Percentiles rank a stretch among this genome's conserved stretches.
Evolutionary conservation across 441 rosid genomes (phyloP).

Genomic region (Euphorbia schlechtendalii): DNA sequence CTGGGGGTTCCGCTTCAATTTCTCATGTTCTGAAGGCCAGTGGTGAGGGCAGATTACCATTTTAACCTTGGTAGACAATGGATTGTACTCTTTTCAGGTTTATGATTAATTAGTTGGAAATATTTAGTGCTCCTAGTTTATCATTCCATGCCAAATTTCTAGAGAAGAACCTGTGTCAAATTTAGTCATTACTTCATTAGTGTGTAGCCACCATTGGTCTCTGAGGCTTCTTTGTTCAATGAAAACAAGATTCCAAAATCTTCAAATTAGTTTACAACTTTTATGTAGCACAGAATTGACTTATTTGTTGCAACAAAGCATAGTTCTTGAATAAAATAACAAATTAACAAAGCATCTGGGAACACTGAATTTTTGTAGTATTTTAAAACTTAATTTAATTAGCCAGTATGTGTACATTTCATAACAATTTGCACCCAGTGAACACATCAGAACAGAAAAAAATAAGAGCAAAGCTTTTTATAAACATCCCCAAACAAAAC

Average conservation of each 20-base stretch:
- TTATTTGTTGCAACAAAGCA: background rate
- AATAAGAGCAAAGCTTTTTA: constrained; percentile 8
- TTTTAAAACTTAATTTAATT: background rate
- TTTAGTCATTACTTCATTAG: background rate
- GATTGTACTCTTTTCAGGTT: constrained; percentile 31
- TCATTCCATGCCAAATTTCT: constrained; percentile 1
- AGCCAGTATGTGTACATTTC: background rate
- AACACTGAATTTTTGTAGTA: background rate
- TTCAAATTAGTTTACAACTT: background rate
- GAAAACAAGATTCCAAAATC: background rate
- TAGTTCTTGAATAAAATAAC: background rate
- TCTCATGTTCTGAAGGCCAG: constrained; percentile 23
- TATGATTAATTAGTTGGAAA: constrained; percentile 16
- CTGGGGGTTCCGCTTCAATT: constrained; percentile 22
- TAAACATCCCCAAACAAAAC: constrained; percentile 17
- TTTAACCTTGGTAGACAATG: constrained; percentile 22
- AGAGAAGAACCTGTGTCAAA: background rate
- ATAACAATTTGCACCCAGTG: constrained; percentile 1
- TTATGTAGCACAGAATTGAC: background rate
- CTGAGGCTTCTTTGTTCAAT: background rate
- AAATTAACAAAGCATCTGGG: constrained; percentile 6
- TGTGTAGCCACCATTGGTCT: background rate
- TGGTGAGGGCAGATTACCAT: constrained; percentile 25
- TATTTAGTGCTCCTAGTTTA: constrained; percentile 11
- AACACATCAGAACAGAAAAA: constrained; percentile 11